Base-by-base conservation (phyloP, 352 stramenopile species). In the Pythium angustatum region DNA sequence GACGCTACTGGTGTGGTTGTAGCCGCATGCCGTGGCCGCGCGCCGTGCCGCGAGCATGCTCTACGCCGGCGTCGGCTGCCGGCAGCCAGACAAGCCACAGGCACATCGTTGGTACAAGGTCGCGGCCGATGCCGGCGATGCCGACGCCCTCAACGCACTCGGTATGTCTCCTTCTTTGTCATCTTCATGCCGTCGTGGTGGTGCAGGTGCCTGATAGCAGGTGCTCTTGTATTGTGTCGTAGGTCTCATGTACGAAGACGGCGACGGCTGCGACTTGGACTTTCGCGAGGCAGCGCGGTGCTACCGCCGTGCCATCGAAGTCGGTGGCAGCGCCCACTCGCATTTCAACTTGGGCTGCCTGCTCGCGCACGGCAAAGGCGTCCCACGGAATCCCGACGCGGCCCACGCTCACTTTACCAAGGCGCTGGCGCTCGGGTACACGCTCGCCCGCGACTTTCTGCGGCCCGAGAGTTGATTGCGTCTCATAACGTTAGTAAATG, bases 321-420 rank as follows among this genome's bases (percentile, higher is more conserved):
- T 78, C 21, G 61, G n/a, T n/a, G n/a, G 71, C 12, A 81, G 68
- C 40, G 72, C 82, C 1, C 79, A 92, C 57, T 81, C 80, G 5
- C 82, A 94, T 61, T 93, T 94, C 60, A 94, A 94, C 53, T 73
- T 91, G 21, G 85, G 79, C 7, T 90, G 81, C 38, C 66, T 94
- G 22, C 66, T 93, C 1, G 73, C 72, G 0, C 48, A 81, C 24
- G 82, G 85, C 49, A 90, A 90, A 65, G 83, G 82, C 47, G 81
- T 92, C 7, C 26, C 66, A 28, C 79, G 79, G 30, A 85, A 91
- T 58, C 28, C 66, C 0, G 75, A 84, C 17, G 73, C 81, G 22
- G 86, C 83, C 4, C 75, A 87, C n/a, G 68, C 64, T 1, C 79
- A 93, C 63, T 91, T 90, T 50, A 71, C 72, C 15, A 73, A 83